A percentile compares a stretch with the other conserved stretches of the same genome.
Evolutionary conservation across 2,329 filamentous ascomycete species (phyloP).

Genomic region (Aureobasidium sp.): DNA sequence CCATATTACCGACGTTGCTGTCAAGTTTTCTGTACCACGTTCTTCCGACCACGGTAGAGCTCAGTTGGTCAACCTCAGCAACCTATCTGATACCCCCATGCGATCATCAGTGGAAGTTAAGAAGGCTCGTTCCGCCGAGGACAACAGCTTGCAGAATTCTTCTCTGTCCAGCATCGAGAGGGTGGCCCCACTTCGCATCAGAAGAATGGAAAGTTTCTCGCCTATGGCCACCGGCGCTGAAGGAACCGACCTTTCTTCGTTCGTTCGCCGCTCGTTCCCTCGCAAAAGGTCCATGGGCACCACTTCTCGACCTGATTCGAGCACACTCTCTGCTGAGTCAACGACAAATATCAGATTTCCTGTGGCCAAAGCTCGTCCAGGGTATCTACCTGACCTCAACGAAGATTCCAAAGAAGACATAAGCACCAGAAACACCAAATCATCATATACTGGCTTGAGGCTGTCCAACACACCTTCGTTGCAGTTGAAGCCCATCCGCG

Average conservation of each 20-base stretch:
- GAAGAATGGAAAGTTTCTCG: constrained; percentile 22
- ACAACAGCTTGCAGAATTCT: constrained; percentile 15
- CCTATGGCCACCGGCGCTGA: not conserved
- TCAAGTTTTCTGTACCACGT: constrained; percentile 32
- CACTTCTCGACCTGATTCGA: constrained; percentile 9
- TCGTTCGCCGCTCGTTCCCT: constrained; percentile 21
- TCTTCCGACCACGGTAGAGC: constrained; percentile 32
- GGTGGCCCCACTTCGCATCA: constrained; percentile 30
- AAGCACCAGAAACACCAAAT: constrained; percentile 28
- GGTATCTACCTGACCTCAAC: constrained; percentile 38
- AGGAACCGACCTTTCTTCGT: constrained; percentile 18
- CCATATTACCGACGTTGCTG: constrained; percentile 31
- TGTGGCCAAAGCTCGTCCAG: constrained; percentile 21
- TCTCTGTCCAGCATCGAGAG: constrained; percentile 23
- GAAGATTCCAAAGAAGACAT: constrained; percentile 44
- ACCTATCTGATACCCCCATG: not conserved
- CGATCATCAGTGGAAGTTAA: constrained; percentile 1
- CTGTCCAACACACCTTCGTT: constrained; percentile 20
- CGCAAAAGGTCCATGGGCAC: constrained; percentile 18
- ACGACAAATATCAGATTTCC: constrained; percentile 24
- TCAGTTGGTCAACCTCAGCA: constrained; percentile 28
- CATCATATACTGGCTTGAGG: constrained; percentile 12
- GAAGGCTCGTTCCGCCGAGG: constrained; percentile 20
- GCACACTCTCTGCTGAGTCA: constrained; percentile 20
- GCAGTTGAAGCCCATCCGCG: not conserved